Conservation (phyloP, 768 basidiomycete species). For the Rhodotorula taiwanensis region DNA sequence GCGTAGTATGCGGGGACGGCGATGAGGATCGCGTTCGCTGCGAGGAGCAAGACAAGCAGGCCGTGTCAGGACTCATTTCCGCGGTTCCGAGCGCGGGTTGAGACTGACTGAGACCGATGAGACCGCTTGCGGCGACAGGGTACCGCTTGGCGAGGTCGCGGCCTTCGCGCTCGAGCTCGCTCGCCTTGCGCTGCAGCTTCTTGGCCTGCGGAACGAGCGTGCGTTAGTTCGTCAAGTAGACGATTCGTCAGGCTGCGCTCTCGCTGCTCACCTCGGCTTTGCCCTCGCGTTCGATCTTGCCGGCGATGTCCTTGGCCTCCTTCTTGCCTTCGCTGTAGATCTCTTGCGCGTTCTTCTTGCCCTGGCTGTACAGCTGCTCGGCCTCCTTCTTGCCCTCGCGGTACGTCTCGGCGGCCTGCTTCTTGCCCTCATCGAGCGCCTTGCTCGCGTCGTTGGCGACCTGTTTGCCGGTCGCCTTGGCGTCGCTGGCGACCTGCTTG, state of each 20-base stretch:
- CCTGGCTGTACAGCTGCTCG: too few species aligned
- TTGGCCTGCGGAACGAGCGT: conserved; percentile 4
- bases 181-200: conserved; percentile 28
- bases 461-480: background rate
- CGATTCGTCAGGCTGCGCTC: too few species aligned
- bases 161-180: conserved; percentile 27
- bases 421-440: conserved; percentile 33
- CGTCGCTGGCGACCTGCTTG: background rate
- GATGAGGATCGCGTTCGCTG: conserved; percentile 46
- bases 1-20: conserved; percentile 43
- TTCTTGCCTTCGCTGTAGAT: conserved; percentile 40
- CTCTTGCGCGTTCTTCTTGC: conserved; percentile 36
- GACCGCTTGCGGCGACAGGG: conserved; percentile 45
- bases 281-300: conserved; percentile 17
- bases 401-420: conserved; percentile 7
- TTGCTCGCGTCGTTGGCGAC: background rate
- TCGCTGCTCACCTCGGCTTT: conserved; percentile 12
- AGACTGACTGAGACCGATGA: conserved; percentile 43
- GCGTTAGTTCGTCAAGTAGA: background rate
- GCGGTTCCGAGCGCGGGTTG: too few species aligned
- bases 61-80: background rate
- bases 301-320: conserved; percentile 18
- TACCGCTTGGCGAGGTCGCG: conserved; percentile 14
- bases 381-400: conserved; percentile 24
- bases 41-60: too few species aligned